Conservation (phyloP, 257 asterid species). For the Nicotiana tomentosiformis region DNA sequence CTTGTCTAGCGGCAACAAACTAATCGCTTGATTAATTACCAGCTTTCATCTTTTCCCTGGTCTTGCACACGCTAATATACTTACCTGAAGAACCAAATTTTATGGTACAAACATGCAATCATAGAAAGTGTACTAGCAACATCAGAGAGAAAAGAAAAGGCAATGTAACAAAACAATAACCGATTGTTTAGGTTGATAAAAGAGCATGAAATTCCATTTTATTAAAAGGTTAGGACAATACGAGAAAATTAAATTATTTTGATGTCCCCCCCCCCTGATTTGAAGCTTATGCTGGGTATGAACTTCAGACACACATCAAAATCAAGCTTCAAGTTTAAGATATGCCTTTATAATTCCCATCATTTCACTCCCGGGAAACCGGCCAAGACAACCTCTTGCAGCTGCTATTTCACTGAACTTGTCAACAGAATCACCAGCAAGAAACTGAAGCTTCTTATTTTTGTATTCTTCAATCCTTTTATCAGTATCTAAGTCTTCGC, state of each 20-base stretch:
- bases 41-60: background rate
- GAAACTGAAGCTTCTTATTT: constrained; percentile 30
- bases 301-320: background rate
- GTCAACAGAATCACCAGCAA: constrained; percentile 56
- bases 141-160: background rate
- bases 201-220: background rate
- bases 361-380: constrained; percentile 90
- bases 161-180: background rate
- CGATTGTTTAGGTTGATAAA: background rate
- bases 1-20: no score
- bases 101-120: background rate
- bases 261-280: background rate
- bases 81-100: background rate
- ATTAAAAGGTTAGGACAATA: background rate
- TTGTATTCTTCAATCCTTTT: constrained; percentile 22
- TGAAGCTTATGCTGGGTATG: background rate
- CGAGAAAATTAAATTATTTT: background rate
- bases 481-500: constrained; percentile 33
- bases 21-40: background rate
- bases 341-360: constrained; percentile 77
- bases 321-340: constrained; percentile 35
- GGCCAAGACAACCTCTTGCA: constrained; percentile 78
- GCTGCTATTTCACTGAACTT: constrained; percentile 80
- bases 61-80: background rate
- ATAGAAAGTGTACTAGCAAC: background rate